Evolutionary conservation across 805 yeast species (phyloP).

Genomic region (Pichia gijzeniarum): DNA sequence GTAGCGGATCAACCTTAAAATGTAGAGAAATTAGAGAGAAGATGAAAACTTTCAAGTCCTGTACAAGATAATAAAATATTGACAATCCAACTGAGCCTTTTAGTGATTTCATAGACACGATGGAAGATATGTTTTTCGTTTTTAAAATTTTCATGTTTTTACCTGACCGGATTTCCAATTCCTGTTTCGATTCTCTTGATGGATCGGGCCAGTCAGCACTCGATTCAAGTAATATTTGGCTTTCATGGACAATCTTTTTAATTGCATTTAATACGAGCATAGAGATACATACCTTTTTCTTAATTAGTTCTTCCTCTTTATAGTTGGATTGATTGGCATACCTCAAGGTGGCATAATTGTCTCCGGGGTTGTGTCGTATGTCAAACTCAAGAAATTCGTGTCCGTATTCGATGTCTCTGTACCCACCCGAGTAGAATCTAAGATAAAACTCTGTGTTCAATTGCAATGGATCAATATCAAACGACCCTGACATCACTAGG

Average conservation of each 20-base stretch:
- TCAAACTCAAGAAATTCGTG: constrained; percentile 37
- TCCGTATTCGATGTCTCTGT: constrained; percentile 27
- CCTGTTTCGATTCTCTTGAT: constrained; percentile 36
- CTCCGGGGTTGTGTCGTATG: constrained; percentile 12
- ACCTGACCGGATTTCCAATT: constrained; percentile 35
- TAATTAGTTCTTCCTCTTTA: constrained; percentile 35
- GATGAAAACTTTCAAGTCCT: constrained; percentile 37
- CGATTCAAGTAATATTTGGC: constrained; percentile 36
- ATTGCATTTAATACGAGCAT: constrained; percentile 31
- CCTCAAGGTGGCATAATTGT: constrained; percentile 18
- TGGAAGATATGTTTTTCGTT: constrained; percentile 28
- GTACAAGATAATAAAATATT: constrained; percentile 37
- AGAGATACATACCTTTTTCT: constrained; percentile 34
- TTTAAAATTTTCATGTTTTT: constrained; percentile 30
- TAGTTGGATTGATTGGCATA: constrained; percentile 44
- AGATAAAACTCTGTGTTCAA: constrained; percentile 26
- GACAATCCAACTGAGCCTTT: constrained; percentile 39
- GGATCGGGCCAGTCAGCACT: constrained; percentile 37
- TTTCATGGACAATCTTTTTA: constrained; percentile 30
- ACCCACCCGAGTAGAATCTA: constrained; percentile 36
- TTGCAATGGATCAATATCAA: background rate
- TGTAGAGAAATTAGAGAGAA: constrained; percentile 32
- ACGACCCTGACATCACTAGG: background rate
- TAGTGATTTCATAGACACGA: background rate
- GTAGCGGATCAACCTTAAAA: constrained; percentile 7